These are phyloP conservation scores for Starmerella kuoi DNA, from an alignment of 805 yeast genomes.

Conservation along the genomic window DNA sequence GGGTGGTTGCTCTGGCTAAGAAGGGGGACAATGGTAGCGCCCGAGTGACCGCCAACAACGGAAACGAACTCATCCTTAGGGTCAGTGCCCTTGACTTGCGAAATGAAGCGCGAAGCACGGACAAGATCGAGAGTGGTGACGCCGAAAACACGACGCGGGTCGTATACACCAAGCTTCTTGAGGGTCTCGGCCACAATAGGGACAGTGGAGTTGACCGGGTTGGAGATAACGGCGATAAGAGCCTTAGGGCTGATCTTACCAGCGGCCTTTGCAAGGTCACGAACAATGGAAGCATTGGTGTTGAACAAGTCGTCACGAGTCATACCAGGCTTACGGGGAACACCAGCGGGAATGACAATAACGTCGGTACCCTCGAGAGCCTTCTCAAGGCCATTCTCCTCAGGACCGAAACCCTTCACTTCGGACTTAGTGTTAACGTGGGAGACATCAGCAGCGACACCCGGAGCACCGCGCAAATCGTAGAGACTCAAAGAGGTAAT, in stretches of 20 bases:
- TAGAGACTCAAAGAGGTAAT: slow-evolving; percentile 76
- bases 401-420: slow-evolving; percentile 81
- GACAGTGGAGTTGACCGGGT: slow-evolving; percentile 95
- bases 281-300: slow-evolving; percentile 90
- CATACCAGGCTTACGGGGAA: slow-evolving; percentile 98
- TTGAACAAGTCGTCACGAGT: slow-evolving; percentile 94
- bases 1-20: slow-evolving; percentile 62
- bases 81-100: slow-evolving; percentile 56
- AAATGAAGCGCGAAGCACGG: slow-evolving; percentile 78
- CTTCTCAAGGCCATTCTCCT: slow-evolving; percentile 51
- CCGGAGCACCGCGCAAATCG: slow-evolving; percentile 86
- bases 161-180: slow-evolving; percentile 73
- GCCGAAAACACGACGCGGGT: slow-evolving; percentile 87
- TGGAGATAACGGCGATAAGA: slow-evolving; percentile 67
- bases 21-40: slow-evolving; percentile 89
- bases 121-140: slow-evolving; percentile 89
- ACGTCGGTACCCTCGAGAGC: slow-evolving; percentile 64
- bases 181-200: slow-evolving; percentile 92
- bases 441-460: slow-evolving; percentile 92
- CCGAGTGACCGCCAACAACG: slow-evolving; percentile 96
- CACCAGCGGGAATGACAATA: slow-evolving; percentile 92
- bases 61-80: slow-evolving; percentile 67
- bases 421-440: slow-evolving; percentile 87
- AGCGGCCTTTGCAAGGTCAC: slow-evolving; percentile 77
- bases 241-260: slow-evolving; percentile 81